Evolutionary conservation across 768 basidiomycete species (phyloP).

Genomic region (Rhodotorula toruloides): DNA sequence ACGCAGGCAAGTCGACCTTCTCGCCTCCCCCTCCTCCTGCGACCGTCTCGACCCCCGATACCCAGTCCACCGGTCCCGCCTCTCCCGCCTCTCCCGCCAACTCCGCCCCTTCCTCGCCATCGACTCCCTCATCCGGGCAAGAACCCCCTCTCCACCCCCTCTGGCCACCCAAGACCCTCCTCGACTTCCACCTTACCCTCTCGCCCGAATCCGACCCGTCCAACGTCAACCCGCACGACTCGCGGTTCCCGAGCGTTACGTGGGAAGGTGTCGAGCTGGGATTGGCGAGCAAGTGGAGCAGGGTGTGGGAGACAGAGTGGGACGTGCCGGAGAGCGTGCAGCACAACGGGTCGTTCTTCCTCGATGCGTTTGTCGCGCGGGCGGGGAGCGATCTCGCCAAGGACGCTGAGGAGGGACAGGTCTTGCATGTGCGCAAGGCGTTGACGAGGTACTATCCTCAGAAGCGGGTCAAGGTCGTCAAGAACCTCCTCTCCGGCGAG

Average conservation of each 20-base stretch:
- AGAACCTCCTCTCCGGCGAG: constrained; percentile 61
- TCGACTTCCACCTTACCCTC: constrained; percentile 26
- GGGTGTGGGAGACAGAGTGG: constrained; percentile 34
- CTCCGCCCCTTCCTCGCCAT: too few relatives aligned
- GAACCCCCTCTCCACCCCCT: neutral
- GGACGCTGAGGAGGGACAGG: constrained; percentile 54
- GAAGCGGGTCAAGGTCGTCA: constrained; percentile 68
- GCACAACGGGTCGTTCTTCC: constrained; percentile 74
- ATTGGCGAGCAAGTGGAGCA: constrained; percentile 7
- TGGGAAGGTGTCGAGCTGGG: constrained; percentile 35
- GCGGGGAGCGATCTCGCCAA: constrained; percentile 54
- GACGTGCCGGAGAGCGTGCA: constrained; percentile 53
- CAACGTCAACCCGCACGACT: constrained; percentile 20
- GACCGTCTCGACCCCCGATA: neutral
- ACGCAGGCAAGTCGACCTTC: constrained; percentile 1
- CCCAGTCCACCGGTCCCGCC: neutral
- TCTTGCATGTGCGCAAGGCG: constrained; percentile 59
- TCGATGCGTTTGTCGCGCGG: constrained; percentile 69
- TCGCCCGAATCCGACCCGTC: constrained; percentile 24
- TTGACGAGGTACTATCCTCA: constrained; percentile 78
- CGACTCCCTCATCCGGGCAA: too few relatives aligned
- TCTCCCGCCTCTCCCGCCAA: neutral
- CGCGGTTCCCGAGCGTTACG: constrained; percentile 6
- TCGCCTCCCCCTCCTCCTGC: neutral
- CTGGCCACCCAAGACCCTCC: constrained; percentile 9